Evolutionary conservation across 108 stramenopile species (phyloP).

Genomic region (Skeletonema potamos): DNA sequence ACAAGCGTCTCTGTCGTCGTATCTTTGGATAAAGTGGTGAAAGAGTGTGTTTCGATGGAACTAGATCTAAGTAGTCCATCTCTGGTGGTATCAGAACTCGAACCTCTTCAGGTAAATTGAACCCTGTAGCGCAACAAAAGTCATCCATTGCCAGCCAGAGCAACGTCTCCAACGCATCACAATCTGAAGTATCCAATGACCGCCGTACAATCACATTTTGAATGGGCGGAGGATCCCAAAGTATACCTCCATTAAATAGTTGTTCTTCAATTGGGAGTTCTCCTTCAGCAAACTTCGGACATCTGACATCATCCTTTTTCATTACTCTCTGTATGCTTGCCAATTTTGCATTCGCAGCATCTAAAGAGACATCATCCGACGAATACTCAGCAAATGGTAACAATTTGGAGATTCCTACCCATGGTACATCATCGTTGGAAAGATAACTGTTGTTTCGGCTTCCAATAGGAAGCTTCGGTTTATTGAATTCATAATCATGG

Average conservation of each 20-base stretch:
- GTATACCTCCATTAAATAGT: constrained; percentile 45
- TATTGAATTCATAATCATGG: constrained; percentile 73
- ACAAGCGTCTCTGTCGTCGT: constrained; percentile 64
- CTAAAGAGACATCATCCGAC: constrained; percentile 26
- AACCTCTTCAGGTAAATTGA: constrained; percentile 46
- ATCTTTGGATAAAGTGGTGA: constrained; percentile 56
- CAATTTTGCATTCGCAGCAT: constrained; percentile 22
- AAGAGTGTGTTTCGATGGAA: not conserved
- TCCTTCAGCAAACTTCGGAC: not conserved
- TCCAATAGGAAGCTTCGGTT: constrained; percentile 42
- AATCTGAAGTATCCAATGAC: constrained; percentile 19
- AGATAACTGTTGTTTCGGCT: constrained; percentile 22
- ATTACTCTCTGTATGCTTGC: not conserved
- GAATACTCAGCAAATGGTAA: constrained; percentile 67
- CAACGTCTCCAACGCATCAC: constrained; percentile 58
- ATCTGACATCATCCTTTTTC: not conserved
- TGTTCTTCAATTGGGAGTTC: constrained; percentile 50
- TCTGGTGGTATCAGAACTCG: constrained; percentile 54
- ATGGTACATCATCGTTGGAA: constrained; percentile 47
- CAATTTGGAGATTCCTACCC: constrained; percentile 48
- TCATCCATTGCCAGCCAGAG: constrained; percentile 65
- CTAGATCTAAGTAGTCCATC: constrained; percentile 40
- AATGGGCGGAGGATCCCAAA: constrained; percentile 29
- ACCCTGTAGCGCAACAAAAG: constrained; percentile 45
- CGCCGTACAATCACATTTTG: constrained; percentile 7